A percentile compares a stretch with the other conserved stretches of the same genome.
Evolutionary conservation across 1,284 basidiomycete genomes (phyloP).

Genomic region (Takashimella koratensis): DNA sequence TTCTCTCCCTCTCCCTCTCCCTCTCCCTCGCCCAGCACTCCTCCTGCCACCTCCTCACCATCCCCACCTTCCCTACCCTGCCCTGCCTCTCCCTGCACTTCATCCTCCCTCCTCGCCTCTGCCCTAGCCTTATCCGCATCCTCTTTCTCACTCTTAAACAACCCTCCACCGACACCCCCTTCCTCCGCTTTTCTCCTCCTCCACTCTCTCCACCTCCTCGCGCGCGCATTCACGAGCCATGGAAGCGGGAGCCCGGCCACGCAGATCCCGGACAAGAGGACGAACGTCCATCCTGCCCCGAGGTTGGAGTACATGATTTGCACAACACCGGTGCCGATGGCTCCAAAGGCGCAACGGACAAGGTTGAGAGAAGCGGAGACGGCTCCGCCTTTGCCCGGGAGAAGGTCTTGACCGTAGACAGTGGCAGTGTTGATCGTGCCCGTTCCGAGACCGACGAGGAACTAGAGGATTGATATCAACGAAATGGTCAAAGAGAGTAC

Average conservation of each 20-base stretch:
- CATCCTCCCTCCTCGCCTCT: slow-evolving; percentile 10
- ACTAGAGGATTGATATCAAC: too few relatives aligned
- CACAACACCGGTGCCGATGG: slow-evolving; percentile 38
- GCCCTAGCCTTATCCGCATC: neutral
- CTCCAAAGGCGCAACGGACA: slow-evolving; percentile 46
- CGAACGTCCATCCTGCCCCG: slow-evolving; percentile 46
- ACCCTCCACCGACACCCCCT: neutral
- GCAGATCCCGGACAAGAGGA: slow-evolving; percentile 37
- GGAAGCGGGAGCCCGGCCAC: slow-evolving; percentile 28
- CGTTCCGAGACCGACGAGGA: slow-evolving; percentile 39
- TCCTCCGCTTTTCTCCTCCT: slow-evolving; percentile 12
- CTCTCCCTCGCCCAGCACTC: neutral
- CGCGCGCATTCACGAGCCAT: slow-evolving; percentile 26
- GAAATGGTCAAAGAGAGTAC: too few relatives aligned
- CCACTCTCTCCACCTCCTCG: slow-evolving; percentile 30
- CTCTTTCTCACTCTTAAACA: neutral
- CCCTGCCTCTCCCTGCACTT: neutral
- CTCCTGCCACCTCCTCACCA: slow-evolving; percentile 2
- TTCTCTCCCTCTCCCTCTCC: neutral
- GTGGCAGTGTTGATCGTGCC: slow-evolving; percentile 33
- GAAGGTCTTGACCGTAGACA: slow-evolving; percentile 44
- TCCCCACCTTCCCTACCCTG: slow-evolving; percentile 3
- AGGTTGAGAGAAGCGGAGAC: slow-evolving; percentile 47
- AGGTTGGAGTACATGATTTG: slow-evolving; percentile 38
- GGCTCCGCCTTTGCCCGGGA: slow-evolving; percentile 42